Evolutionary conservation across 306 rosid genomes (phyloP), one percentile per base, ranked within the genome.

Genomic region (Cucurbita moschata): DNA sequence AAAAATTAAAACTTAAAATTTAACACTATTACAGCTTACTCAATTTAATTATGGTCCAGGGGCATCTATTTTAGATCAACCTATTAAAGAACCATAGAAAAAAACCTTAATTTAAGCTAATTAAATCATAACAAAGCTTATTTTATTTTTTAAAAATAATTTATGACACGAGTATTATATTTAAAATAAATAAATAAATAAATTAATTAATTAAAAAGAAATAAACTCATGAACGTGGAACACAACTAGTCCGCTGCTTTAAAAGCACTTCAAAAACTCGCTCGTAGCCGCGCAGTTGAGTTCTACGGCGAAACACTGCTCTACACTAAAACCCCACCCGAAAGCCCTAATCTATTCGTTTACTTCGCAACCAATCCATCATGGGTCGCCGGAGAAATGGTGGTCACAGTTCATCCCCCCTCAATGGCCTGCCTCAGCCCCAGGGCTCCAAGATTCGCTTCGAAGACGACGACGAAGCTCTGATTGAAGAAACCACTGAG

Each of bases 321-420:
- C 35, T 51, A 60, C 38, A 16, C 9, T 57, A 13, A 77, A 77
- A 61, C 54, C 77, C 66, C 78, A 43, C 0, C 8, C 43, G 4
- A 46, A 78, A 76, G 23, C 75, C 82, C 83, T 52, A 70, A 67
- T 52, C 18, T n/a, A 1, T 10, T 9, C 30, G 2, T 18, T 4
- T 9, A 4, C 47, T 30, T 7, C 15, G 49, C 49, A 68, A 55
- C 72, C 50, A 43, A 54, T n/a, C 72, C 81, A 76, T 47, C 7
- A 90, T 91, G 92, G 89, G 85, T 83, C 92, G 92, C 85, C 88
- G 87, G 84, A 84, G 81, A 82, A 79, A 23, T 82, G 60, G 30
- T 75, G 63, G 66, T 52, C 82, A 79, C 71, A 67, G 77, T 72
- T 69, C 79, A 0, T 39, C 62, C 57, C 19, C 73, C 81, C 61